These are phyloP conservation scores for Epichloe uncinata DNA, from an alignment of 2,329 filamentous ascomycete species.

Conservation along the genomic window DNA sequence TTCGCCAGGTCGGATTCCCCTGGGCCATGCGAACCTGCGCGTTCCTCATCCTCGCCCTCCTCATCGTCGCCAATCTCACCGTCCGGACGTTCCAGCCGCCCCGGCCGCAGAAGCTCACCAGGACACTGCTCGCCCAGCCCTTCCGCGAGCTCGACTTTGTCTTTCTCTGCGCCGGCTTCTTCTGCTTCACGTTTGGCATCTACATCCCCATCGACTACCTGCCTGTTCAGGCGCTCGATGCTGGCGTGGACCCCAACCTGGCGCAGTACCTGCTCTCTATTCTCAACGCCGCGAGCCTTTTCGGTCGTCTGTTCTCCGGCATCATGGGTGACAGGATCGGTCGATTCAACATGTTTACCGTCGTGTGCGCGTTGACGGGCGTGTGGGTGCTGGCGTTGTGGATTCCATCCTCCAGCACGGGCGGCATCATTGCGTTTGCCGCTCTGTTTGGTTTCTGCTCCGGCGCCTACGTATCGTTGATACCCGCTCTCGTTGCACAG, in stretches of 20 bases:
- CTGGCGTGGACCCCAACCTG: constrained; percentile 13
- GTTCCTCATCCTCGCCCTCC: constrained; percentile 12
- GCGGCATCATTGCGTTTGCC: constrained; percentile 27
- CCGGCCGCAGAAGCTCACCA: constrained; percentile 7
- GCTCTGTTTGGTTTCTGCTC: constrained; percentile 29
- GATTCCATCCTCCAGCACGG: constrained; percentile 13
- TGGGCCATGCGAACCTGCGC: constrained; percentile 22
- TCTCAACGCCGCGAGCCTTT: constrained; percentile 25
- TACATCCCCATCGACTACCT: constrained; percentile 20
- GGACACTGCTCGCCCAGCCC: constrained; percentile 14
- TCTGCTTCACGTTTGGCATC: constrained; percentile 20
- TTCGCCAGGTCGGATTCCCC: constrained; percentile 16
- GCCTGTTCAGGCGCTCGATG: constrained; percentile 10
- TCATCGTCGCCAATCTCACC: constrained; percentile 18
- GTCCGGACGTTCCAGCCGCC: constrained; percentile 10
- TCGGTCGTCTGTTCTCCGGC: constrained; percentile 22
- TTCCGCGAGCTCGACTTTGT: constrained; percentile 17
- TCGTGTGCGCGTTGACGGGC: constrained; percentile 18
- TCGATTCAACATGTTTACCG: constrained; percentile 28
- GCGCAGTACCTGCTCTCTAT: constrained; percentile 24
- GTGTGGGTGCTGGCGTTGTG: constrained; percentile 1
- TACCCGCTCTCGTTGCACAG: constrained; percentile 28
- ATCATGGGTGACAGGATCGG: constrained; percentile 23
- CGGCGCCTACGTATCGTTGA: constrained; percentile 26
- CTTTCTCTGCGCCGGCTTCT: constrained; percentile 14